Base-by-base conservation (phyloP, 805 yeast genomes). In the Yamadazyma olivae region DNA sequence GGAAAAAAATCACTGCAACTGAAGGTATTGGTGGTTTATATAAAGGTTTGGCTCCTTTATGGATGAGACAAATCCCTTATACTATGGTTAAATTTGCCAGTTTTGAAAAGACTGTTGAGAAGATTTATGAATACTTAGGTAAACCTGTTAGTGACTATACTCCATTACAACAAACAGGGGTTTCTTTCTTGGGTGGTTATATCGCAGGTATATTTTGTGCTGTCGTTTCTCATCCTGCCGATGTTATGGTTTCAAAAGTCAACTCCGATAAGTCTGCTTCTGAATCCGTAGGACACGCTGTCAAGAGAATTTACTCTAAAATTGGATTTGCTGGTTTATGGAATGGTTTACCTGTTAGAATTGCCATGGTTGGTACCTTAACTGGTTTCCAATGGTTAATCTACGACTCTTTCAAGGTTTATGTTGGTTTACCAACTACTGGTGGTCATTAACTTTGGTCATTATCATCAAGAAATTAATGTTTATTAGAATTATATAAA, bases 141-240 rank as follows among this genome's bases (percentile, higher is more conserved):
- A 78, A 76, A 52, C 77, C 83, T 33, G 87, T 80, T 57, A 66
- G 74, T 16, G 80, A 85, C 40, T 87, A 85, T 71, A 67, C 86
- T 9, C 61, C 80, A 28, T 48, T 81, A 28, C 82, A 83, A 54
- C 97, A 93, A 65, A 91, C 96, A 16, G 95, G 96, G 34, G 95
- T 93, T 27, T 87, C 96, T 17, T 93, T 91, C 69, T 70, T 81
- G 32, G 96, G 96, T 61, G 98, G 99, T 59, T 91, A 91, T 68
- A 77, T 91, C 56, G 99, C 98, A 8, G 99, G 98, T 81, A 81
- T 93, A 38, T 78, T 90, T 69, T 91, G 97, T 71, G 98, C 99
- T 6, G 68, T 84, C 35, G 93, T 90, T 13, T 90, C 97, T 18
- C 97, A 93, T 61, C 99, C 99, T 15, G 98, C 98, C n/a, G 99